A percentile compares a stretch with the other conserved stretches of the same genome.
Evolutionary conservation across 306 rosid genomes (phyloP).

Genomic region (Dalbergia oliveri): DNA sequence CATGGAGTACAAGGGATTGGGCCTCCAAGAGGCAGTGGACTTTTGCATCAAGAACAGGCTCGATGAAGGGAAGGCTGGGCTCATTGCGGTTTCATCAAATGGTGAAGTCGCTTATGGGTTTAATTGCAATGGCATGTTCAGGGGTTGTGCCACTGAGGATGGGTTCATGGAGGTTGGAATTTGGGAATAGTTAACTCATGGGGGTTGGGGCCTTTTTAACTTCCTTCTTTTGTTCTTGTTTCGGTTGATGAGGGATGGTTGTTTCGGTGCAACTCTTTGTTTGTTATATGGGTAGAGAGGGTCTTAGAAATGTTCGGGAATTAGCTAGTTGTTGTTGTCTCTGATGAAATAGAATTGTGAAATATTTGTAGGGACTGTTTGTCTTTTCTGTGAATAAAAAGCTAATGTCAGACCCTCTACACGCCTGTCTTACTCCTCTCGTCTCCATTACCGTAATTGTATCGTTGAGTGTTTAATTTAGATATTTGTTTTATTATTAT

Average conservation of each 20-base stretch:
- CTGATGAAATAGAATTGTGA: slow-evolving; percentile 40
- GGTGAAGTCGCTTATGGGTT: slow-evolving; percentile 96
- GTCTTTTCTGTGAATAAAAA: slow-evolving; percentile 4
- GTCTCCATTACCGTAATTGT: background rate
- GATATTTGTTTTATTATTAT: too few relatives aligned
- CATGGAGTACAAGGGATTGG: slow-evolving; percentile 90
- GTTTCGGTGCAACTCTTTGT: slow-evolving; percentile 34
- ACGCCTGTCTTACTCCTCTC: slow-evolving; percentile 5
- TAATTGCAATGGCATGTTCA: slow-evolving; percentile 88
- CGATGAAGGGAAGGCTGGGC: slow-evolving; percentile 88
- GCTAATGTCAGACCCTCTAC: background rate
- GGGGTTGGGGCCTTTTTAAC: background rate
- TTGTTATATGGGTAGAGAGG: background rate
- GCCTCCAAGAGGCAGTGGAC: slow-evolving; percentile 85
- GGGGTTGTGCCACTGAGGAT: slow-evolving; percentile 83
- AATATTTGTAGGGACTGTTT: slow-evolving; percentile 16
- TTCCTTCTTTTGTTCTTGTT: background rate
- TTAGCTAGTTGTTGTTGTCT: background rate
- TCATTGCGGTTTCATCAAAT: slow-evolving; percentile 76
- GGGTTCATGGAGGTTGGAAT: slow-evolving; percentile 97
- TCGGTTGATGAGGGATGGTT: background rate
- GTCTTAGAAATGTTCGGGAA: slow-evolving; percentile 4
- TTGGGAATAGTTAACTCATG: slow-evolving; percentile 64
- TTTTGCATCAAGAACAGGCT: slow-evolving; percentile 75
- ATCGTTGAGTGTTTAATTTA: too few relatives aligned